Evolutionary conservation across 768 basidiomycete species (phyloP).

Genomic region (Amylocystis lapponica): DNA sequence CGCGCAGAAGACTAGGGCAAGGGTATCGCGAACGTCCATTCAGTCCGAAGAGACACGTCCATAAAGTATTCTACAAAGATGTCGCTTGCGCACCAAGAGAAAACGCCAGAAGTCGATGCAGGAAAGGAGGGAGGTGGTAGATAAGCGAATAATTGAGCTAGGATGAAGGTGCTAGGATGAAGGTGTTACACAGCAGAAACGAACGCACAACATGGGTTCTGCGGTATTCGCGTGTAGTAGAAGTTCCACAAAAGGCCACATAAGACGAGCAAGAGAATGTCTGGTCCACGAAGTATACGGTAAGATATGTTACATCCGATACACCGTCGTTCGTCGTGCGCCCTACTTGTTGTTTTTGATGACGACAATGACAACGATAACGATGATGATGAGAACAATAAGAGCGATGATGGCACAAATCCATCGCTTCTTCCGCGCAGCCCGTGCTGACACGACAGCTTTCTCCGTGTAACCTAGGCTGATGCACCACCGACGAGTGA

Average conservation of each 20-base stretch:
- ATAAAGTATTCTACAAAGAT: too few species aligned
- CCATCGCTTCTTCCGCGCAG: constrained; percentile 94
- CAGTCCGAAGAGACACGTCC: too few species aligned
- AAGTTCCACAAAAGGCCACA: background rate
- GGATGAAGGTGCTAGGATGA: background rate
- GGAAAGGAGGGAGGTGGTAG: background rate
- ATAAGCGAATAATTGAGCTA: background rate
- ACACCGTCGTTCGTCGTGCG: constrained; percentile 3
- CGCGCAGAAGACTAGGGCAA: too few species aligned
- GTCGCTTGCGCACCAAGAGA: too few species aligned
- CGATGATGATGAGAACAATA: constrained; percentile 57
- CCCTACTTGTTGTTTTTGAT: constrained; percentile 39
- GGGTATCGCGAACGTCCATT: too few species aligned
- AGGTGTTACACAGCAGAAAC: too few species aligned
- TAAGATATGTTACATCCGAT: constrained; percentile 3
- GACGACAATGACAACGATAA: constrained; percentile 57
- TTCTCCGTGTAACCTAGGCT: constrained; percentile 82
- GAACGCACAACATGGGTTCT: too few species aligned
- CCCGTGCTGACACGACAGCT: constrained; percentile 79
- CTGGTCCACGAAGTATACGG: constrained; percentile 5
- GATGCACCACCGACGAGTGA: constrained; percentile 1
- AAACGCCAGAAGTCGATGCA: too few species aligned
- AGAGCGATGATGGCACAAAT: constrained; percentile 83
- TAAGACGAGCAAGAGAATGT: background rate
- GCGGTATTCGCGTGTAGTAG: too few species aligned